A percentile compares a stretch with the other conserved stretches of the same genome.
Evolutionary conservation across 768 basidiomycete species (phyloP).

Genomic region (Guyanaporus albipodus): DNA sequence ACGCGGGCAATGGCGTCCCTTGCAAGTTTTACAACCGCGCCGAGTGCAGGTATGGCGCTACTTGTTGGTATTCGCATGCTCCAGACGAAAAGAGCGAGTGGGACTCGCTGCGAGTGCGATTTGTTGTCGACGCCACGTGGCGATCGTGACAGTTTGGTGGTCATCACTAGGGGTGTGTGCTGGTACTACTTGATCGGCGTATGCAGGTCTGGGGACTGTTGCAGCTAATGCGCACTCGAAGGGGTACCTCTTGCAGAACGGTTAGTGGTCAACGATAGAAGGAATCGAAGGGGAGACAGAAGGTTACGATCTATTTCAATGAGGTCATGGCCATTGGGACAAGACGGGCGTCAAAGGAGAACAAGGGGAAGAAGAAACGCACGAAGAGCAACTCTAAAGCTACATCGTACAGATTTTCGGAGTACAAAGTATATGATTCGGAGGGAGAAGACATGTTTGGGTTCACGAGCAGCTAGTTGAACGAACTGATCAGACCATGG

Average conservation of each 20-base stretch:
- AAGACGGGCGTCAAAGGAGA: neutral
- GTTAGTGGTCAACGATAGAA: constrained; percentile 43
- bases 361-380: constrained; percentile 3
- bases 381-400: neutral
- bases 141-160: neutral
- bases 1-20: constrained; percentile 47
- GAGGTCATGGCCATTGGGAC: neutral
- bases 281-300: constrained; percentile 3
- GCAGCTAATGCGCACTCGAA: constrained; percentile 49
- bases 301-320: neutral
- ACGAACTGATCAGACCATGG: constrained; percentile 44
- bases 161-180: constrained; percentile 46
- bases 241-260: constrained; percentile 38
- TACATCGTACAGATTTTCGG: neutral
- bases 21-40: constrained; percentile 57
- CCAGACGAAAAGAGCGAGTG: constrained; percentile 53
- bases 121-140: neutral
- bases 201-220: constrained; percentile 40
- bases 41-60: constrained; percentile 40
- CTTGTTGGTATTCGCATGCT: constrained; percentile 49
- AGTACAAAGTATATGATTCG: neutral
- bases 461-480: constrained; percentile 33
- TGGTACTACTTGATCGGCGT: constrained; percentile 36
- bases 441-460: constrained; percentile 4
- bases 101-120: constrained; percentile 45